Percentiles rank a stretch among this genome's conserved stretches.
These are phyloP conservation scores for Salix caprea DNA, from an alignment of 345 rosid genomes.

Conservation along the genomic window DNA sequence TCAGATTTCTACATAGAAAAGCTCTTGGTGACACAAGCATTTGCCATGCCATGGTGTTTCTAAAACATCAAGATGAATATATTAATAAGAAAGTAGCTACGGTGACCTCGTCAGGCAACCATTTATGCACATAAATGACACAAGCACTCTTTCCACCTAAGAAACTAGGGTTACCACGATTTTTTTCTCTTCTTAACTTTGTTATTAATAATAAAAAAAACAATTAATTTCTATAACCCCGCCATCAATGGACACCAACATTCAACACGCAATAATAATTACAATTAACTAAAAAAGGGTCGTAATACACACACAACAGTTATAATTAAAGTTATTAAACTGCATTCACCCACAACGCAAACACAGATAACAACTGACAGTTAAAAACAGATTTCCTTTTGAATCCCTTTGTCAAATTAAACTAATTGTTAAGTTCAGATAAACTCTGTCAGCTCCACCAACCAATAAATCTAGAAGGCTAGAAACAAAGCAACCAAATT, in stretches of 20 bases:
- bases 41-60: neutral
- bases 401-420: neutral
- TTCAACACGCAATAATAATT: neutral
- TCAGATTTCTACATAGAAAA: neutral
- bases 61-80: neutral
- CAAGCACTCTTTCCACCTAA: neutral
- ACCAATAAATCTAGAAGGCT: neutral
- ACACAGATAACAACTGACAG: neutral
- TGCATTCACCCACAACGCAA: neutral
- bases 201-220: neutral
- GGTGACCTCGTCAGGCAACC: neutral
- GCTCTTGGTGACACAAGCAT: neutral
- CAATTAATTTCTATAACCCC: neutral
- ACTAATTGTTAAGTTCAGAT: neutral
- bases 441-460: neutral
- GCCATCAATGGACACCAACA: neutral
- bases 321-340: neutral
- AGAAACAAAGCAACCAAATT: neutral
- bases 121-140: neutral
- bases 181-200: neutral
- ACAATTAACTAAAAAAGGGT: neutral
- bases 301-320: neutral
- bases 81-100: neutral
- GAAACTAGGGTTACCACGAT: neutral
- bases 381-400: neutral